phyloP scores from a whole-genome alignment of 257 asterid genomes.

The Solanum peruvianum region DNA sequence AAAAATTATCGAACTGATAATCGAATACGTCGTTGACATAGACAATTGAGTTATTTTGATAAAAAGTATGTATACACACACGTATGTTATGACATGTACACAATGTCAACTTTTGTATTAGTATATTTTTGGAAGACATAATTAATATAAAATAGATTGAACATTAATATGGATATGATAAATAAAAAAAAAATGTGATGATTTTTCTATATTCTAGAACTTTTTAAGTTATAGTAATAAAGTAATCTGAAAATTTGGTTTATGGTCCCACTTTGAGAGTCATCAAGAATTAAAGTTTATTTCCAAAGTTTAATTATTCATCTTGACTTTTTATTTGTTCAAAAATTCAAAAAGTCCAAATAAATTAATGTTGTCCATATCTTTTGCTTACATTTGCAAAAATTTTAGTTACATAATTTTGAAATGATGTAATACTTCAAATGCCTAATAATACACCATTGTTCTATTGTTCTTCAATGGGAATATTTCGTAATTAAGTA shows the following conservation, averaged over 20 bases:
- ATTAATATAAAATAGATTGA: neutral
- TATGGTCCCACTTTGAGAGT: neutral
- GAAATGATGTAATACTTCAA: neutral
- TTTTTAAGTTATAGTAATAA: neutral
- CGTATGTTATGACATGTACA: neutral
- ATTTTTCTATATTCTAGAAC: neutral
- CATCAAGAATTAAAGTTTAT: neutral
- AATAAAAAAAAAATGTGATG: neutral
- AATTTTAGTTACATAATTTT: neutral
- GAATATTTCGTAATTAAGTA: neutral
- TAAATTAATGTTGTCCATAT: neutral
- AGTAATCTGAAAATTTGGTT: neutral
- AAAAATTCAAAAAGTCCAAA: neutral
- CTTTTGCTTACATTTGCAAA: neutral
- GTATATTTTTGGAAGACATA: neutral
- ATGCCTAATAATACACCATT: neutral
- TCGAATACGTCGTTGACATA: neutral
- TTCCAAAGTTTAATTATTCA: neutral
- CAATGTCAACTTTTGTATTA: neutral
- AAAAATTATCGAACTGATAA: neutral
- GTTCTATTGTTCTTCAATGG: neutral
- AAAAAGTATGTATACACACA: neutral
- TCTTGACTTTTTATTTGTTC: neutral
- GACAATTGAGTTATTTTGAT: neutral
- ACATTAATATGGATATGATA: neutral